Conservation (phyloP, 2,329 filamentous ascomycete genomes). For the Neodidymelliopsis sp. region DNA sequence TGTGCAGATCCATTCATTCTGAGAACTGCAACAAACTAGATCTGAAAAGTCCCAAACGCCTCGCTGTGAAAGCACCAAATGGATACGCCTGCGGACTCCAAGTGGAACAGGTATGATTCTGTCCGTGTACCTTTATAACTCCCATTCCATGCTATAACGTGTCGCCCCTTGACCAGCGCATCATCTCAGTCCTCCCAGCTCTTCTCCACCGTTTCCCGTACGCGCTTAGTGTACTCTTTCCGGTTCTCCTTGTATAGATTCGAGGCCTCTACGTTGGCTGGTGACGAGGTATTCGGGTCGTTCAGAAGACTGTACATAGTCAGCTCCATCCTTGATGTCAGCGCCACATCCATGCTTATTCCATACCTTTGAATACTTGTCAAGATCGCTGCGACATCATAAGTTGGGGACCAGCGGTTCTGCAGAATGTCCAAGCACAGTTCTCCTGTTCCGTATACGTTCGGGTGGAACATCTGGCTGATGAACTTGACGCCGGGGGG, state of each 20-base stretch:
- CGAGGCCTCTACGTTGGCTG: slow-evolving; percentile 96
- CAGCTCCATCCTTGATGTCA: slow-evolving; percentile 21
- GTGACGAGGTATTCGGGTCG: slow-evolving; percentile 97
- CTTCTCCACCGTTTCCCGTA: slow-evolving; percentile 97
- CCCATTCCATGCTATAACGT: slow-evolving; percentile 24
- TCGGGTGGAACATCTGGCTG: slow-evolving; percentile 98
- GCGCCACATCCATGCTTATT: neutral
- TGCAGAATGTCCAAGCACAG: slow-evolving; percentile 96
- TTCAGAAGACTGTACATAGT: slow-evolving; percentile 76
- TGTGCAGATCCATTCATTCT: slow-evolving; percentile 2
- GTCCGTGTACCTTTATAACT: slow-evolving; percentile 27
- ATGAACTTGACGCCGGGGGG: slow-evolving; percentile 98
- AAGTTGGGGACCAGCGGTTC: slow-evolving; percentile 98
- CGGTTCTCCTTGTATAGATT: slow-evolving; percentile 99
- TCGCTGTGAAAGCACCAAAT: slow-evolving; percentile 30
- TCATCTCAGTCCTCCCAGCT: slow-evolving; percentile 86
- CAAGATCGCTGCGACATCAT: slow-evolving; percentile 95
- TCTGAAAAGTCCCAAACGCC: slow-evolving; percentile 32
- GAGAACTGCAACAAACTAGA: slow-evolving; percentile 21
- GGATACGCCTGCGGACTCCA: slow-evolving; percentile 19
- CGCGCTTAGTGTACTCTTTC: slow-evolving; percentile 93
- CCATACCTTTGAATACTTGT: slow-evolving; percentile 94
- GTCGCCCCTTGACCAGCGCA: slow-evolving; percentile 1
- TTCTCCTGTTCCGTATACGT: slow-evolving; percentile 97
- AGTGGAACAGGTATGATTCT: slow-evolving; percentile 20